Base-by-base conservation (phyloP, 768 basidiomycete genomes). In the Amanita jacksonii region DNA sequence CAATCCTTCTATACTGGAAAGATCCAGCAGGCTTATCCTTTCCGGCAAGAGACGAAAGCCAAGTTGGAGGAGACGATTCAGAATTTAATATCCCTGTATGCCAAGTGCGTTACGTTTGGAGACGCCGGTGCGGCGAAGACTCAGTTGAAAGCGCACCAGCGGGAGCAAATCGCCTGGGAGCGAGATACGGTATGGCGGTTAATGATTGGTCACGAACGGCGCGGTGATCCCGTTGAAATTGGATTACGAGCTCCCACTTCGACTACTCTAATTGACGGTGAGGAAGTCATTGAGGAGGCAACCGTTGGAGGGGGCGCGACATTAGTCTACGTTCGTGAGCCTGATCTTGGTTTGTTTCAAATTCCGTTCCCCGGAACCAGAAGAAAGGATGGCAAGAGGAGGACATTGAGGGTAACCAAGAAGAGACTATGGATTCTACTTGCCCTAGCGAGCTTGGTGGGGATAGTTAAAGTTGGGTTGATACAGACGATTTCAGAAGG, bases 101-200 rank as follows among this genome's bases (percentile, higher is more conserved):
- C 91, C 16, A 82, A 85, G 53, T 90, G 94, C 50, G 85, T 93
- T 22, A 81, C 86, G 0, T 70, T 69, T 2, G 85, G 81, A 7
- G 85, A 98, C 60, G 54, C 64, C 16, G 61, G 67, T 1, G 57
- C 74, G 13, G 93, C 93, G 0, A 73, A 77, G 33, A 80, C 86
- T 51, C 87, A 94, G 57, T 75, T 99, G 35, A 79, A 80, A 49
- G 70, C 90, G 12, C 80, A 93, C 58, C 81, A 93, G 45, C 79
- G 90, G 15, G 92, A 97, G 62, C 85, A 90, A 57, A 85, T 94
- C 49, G 93, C 94, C 3, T 94, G 93, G 81, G 94, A 98, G 56
- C 77, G 96, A 24, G 92, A 98, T 56, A 99, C 96, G 1, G 84
- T 98, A 9, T 99, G 96, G 96, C 73, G 90, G 19, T 84, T 89